phyloP scores from a whole-genome alignment of 1,139 yeast species.

The Trichomonascaceae sp. region DNA sequence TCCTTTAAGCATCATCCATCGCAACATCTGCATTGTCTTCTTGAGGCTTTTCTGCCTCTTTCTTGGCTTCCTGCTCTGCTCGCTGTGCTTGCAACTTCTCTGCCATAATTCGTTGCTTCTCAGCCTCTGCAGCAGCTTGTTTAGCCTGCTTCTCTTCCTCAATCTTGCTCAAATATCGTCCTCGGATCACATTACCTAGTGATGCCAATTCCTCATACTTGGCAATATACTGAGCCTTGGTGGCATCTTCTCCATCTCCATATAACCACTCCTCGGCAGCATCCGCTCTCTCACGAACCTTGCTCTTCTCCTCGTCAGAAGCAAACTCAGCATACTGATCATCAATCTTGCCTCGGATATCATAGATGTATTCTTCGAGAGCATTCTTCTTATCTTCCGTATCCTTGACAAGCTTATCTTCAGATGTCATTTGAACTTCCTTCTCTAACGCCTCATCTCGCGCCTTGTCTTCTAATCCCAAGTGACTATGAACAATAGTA shows the following conservation, averaged over 20 bases:
- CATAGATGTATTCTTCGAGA: constrained; percentile 96
- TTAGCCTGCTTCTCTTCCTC: constrained; percentile 91
- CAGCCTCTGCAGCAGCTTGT: constrained; percentile 83
- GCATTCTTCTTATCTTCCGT: constrained; percentile 99
- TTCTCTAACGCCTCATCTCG: constrained; percentile 65
- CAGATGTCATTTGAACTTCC: constrained; percentile 78
- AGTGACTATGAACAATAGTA: constrained; percentile 51
- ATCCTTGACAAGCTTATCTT: constrained; percentile 95
- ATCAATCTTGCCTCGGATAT: constrained; percentile 93
- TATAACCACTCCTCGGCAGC: constrained; percentile 98
- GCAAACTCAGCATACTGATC: constrained; percentile 89
- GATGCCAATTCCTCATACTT: constrained; percentile 96
- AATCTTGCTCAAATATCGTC: constrained; percentile 89
- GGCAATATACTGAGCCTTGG: constrained; percentile 96
- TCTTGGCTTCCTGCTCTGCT: constrained; percentile 32
- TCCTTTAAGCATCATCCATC: constrained; percentile 23
- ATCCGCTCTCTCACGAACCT: constrained; percentile 62
- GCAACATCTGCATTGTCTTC: constrained; percentile 19
- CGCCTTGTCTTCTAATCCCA: constrained; percentile 54
- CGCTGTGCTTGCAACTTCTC: constrained; percentile 86
- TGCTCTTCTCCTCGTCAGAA: constrained; percentile 80
- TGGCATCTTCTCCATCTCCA: constrained; percentile 93
- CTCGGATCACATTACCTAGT: constrained; percentile 89
- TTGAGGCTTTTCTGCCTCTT: constrained; percentile 24
- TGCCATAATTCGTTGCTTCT: constrained; percentile 75